phyloP scores from a whole-genome alignment of 768 basidiomycete species.

The Lyophyllum atratum region DNA sequence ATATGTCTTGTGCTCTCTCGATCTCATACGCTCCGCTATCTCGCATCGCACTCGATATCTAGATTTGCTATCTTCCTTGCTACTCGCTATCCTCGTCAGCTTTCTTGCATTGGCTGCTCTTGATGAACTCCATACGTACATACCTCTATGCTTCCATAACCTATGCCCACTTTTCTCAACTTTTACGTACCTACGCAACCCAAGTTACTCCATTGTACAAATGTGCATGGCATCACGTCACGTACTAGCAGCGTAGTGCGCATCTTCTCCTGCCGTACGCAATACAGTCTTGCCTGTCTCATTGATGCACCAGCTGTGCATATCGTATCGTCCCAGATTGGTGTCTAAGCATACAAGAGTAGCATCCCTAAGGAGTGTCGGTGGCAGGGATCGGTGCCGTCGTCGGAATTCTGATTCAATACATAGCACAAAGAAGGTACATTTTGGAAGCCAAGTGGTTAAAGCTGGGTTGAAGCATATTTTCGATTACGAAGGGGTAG shows the following conservation, averaged over 20 bases:
- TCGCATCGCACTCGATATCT: slow-evolving; percentile 10
- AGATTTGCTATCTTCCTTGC: slow-evolving; percentile 10
- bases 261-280: not conserved
- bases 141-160: slow-evolving; percentile 8
- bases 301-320: too few relatives aligned
- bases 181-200: not conserved
- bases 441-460: too few relatives aligned
- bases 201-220: not conserved
- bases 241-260: not conserved
- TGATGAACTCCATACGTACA: slow-evolving; percentile 11
- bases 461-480: too few relatives aligned
- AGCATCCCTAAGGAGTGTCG: too few relatives aligned
- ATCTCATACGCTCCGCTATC: slow-evolving; percentile 4
- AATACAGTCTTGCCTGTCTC: not conserved
- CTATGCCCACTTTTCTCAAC: slow-evolving; percentile 5
- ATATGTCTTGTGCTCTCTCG: slow-evolving; percentile 5
- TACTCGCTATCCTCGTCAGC: slow-evolving; percentile 9
- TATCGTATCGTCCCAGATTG: too few relatives aligned
- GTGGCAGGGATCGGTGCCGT: too few relatives aligned
- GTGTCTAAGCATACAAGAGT: too few relatives aligned
- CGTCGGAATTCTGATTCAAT: too few relatives aligned
- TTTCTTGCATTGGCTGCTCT: slow-evolving; percentile 19
- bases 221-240: not conserved
- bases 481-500: too few relatives aligned
- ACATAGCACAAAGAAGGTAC: too few relatives aligned